Conservation (phyloP, 768 basidiomycete genomes). For the Infundibulicybe gibba region DNA sequence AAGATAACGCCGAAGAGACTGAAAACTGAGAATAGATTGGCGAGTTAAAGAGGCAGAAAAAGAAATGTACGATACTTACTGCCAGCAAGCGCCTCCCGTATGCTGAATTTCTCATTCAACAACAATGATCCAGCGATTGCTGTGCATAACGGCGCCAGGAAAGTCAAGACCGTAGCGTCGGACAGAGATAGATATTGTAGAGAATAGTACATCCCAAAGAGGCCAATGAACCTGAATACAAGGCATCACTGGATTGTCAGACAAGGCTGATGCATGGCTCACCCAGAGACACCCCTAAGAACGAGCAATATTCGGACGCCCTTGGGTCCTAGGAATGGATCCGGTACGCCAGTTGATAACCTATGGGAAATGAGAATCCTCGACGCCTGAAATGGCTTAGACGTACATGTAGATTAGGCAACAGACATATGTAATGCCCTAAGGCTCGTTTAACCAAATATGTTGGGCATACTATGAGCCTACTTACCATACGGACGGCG, state of each 20-base stretch:
- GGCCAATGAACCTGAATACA: conserved; percentile 50
- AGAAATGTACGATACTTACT: not conserved
- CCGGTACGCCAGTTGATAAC: conserved; percentile 32
- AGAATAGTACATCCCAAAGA: conserved; percentile 39
- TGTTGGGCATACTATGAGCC: not conserved
- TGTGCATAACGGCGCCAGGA: conserved; percentile 51
- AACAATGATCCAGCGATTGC: conserved; percentile 43
- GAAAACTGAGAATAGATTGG: conserved; percentile 31
- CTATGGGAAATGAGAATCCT: conserved; percentile 8
- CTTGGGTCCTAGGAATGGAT: conserved; percentile 69
- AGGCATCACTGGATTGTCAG: not conserved
- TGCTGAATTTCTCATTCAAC: conserved; percentile 42
- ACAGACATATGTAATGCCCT: conserved; percentile 26
- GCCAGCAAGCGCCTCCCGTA: conserved; percentile 34
- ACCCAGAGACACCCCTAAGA: conserved; percentile 65
- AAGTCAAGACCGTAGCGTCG: conserved; percentile 55
- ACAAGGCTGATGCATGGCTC: not conserved
- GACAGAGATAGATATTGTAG: conserved; percentile 54
- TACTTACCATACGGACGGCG: conserved; percentile 23
- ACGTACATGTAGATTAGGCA: conserved; percentile 49
- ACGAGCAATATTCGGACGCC: conserved; percentile 57
- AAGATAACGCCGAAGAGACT: conserved; percentile 60
- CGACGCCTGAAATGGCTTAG: not conserved
- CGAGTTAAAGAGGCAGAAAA: not conserved
- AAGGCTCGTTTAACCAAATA: not conserved